Evolutionary conservation across 1,284 basidiomycete genomes (phyloP).

Genomic region (Sanghuangporus weigelae): DNA sequence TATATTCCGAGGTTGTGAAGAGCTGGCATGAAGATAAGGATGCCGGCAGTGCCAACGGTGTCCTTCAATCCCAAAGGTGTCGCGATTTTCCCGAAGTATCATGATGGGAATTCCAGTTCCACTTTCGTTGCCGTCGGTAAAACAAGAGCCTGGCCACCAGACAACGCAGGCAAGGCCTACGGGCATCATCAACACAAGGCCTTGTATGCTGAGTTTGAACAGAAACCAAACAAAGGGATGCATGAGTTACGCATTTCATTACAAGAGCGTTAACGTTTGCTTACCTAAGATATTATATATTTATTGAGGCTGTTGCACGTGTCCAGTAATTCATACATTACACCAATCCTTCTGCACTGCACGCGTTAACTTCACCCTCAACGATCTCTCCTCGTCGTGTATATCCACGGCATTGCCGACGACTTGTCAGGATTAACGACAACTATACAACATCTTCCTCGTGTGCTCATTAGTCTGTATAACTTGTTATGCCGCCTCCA

Average conservation of each 20-base stretch:
- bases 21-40: background rate
- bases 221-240: background rate
- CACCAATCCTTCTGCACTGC: background rate
- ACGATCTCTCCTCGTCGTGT: background rate
- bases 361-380: background rate
- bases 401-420: background rate
- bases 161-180: too few species aligned
- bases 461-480: background rate
- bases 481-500: constrained; percentile 66
- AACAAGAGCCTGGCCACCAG: too few species aligned
- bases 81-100: too few species aligned
- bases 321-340: background rate
- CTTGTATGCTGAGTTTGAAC: background rate
- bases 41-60: too few species aligned
- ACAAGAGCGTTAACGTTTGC: background rate
- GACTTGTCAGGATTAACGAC: background rate
- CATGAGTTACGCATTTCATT: background rate
- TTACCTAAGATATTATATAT: background rate
- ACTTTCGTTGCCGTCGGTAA: too few species aligned
- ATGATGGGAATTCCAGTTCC: too few species aligned
- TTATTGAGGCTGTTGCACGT: background rate
- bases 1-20: background rate
- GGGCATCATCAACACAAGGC: too few species aligned
- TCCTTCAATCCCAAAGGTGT: background rate
- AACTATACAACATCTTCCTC: background rate